Percentiles rank a stretch among this genome's conserved stretches.
These are phyloP conservation scores for Fusarium euwallaceae DNA, from an alignment of 2,329 filamentous ascomycete species.

Conservation along the genomic window DNA sequence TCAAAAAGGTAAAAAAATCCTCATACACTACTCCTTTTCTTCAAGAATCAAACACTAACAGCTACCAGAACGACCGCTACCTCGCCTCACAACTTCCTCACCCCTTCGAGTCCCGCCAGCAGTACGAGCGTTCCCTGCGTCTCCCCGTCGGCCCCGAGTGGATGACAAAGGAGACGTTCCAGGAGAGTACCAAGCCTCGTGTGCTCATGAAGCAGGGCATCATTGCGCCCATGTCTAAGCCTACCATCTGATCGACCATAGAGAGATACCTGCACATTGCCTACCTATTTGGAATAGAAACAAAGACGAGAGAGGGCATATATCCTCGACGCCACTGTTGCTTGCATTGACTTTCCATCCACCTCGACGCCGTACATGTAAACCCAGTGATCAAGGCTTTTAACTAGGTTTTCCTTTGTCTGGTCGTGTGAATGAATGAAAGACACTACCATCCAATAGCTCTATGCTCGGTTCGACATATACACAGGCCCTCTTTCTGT, in stretches of 20 bases:
- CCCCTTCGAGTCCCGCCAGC: conserved; percentile 86
- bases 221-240: conserved; percentile 88
- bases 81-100: conserved; percentile 87
- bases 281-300: conserved; percentile 16
- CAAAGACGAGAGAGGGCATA: conserved; percentile 26
- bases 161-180: conserved; percentile 96
- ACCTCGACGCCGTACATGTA: neutral
- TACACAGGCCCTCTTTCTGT: neutral
- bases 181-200: conserved; percentile 88
- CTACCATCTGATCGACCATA: conserved; percentile 57
- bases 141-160: conserved; percentile 94
- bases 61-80: conserved; percentile 89
- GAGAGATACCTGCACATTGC: conserved; percentile 6
- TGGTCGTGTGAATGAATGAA: neutral
- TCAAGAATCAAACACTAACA: conserved; percentile 7
- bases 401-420: neutral
- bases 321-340: neutral
- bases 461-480: neutral
- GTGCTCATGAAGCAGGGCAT: conserved; percentile 92
- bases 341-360: neutral
- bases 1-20: conserved; percentile 91
- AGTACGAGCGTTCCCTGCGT: conserved; percentile 91
- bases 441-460: neutral
- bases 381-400: neutral
- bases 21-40: no score